A percentile compares a stretch with the other conserved stretches of the same genome.
phyloP scores from a whole-genome alignment of 345 rosid genomes.

The Capsella bursapastoris region DNA sequence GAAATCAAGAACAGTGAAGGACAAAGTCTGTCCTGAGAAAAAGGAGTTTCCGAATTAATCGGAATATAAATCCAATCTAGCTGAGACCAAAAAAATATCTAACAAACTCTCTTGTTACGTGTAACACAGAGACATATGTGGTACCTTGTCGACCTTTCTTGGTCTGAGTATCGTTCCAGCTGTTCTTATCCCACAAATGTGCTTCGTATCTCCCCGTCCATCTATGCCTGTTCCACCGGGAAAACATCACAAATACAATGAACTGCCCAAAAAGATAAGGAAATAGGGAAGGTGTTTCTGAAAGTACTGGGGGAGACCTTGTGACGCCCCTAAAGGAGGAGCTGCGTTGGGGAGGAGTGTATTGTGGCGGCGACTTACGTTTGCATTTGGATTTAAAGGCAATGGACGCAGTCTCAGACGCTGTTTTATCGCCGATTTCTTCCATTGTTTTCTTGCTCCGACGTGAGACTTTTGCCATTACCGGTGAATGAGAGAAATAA shows the following conservation, averaged over 20 bases:
- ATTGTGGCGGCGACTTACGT: constrained; percentile 71
- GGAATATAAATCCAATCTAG: constrained; percentile 19
- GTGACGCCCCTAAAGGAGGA: constrained; percentile 91
- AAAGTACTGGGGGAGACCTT: constrained; percentile 48
- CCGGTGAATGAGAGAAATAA: constrained; percentile 5
- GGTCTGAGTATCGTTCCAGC: constrained; percentile 85
- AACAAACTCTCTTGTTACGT: constrained; percentile 2
- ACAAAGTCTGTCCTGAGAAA: constrained; percentile 22
- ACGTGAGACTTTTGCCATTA: constrained; percentile 43
- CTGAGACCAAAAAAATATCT: background rate
- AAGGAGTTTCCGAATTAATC: constrained; percentile 23
- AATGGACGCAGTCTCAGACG: constrained; percentile 31
- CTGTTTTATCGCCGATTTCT: constrained; percentile 17
- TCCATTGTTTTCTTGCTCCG: constrained; percentile 30
- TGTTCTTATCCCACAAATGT: constrained; percentile 84
- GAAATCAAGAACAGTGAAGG: constrained; percentile 34
- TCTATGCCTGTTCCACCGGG: constrained; percentile 60
- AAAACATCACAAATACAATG: background rate
- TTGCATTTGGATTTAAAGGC: constrained; percentile 67
- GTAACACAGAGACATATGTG: too few relatives aligned
- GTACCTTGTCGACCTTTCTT: constrained; percentile 85
- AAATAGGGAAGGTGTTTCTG: background rate
- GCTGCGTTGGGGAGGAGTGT: constrained; percentile 87
- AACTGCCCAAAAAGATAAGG: background rate
- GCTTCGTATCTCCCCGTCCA: constrained; percentile 92